Evolutionary conservation across 2,329 filamentous ascomycete genomes (phyloP).

Genomic region (Trichoderma hamatum): DNA sequence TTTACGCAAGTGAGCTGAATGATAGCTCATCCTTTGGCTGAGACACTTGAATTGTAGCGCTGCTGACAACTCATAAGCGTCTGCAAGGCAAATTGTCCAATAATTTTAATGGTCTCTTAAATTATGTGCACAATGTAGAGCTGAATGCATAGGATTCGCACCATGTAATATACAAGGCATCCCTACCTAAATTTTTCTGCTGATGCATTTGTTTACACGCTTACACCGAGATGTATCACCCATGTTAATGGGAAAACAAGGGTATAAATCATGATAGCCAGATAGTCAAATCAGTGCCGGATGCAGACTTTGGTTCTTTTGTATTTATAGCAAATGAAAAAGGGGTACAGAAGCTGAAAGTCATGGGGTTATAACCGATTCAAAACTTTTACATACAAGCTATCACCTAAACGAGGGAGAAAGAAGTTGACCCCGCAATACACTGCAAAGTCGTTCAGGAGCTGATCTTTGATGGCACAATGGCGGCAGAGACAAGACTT

Average conservation of each 20-base stretch:
- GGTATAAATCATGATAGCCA: background rate
- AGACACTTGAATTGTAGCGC: background rate
- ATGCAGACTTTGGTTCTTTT: background rate
- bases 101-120: background rate
- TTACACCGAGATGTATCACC: background rate
- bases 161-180: background rate
- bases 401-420: background rate
- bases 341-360: accelerated
- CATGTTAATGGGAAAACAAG: too few relatives aligned
- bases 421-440: too few relatives aligned
- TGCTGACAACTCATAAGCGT: background rate
- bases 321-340: background rate
- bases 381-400: background rate
- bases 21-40: background rate
- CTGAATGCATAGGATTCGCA: background rate
- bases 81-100: background rate
- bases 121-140: background rate
- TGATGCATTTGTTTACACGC: background rate
- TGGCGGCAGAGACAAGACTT: background rate
- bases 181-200: background rate
- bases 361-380: background rate
- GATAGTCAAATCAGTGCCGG: background rate
- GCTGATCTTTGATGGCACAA: background rate
- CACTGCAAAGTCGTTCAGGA: too few relatives aligned
- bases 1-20: background rate